Percentiles rank a stretch among this genome's conserved stretches.
phyloP scores from a whole-genome alignment of 1,284 basidiomycete species.

The Ceratobasidium papillatum region DNA sequence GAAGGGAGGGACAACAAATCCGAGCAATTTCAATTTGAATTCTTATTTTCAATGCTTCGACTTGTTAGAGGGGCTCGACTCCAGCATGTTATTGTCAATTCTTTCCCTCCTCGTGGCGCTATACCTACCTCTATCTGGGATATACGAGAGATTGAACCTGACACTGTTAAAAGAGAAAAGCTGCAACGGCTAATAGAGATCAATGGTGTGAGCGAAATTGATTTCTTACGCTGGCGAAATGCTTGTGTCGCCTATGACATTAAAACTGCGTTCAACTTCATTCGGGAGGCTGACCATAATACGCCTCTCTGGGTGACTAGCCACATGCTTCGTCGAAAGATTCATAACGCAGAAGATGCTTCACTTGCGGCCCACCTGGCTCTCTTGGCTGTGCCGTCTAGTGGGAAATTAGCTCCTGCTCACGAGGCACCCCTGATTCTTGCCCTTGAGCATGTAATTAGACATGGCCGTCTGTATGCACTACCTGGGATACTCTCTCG shows the following conservation, averaged over 20 bases:
- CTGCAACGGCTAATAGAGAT: neutral
- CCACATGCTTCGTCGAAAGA: slow-evolving; percentile 18
- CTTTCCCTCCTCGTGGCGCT: slow-evolving; percentile 18
- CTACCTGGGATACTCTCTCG: slow-evolving; percentile 12
- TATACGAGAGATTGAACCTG: slow-evolving; percentile 20
- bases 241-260: slow-evolving; percentile 29
- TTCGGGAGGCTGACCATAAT: neutral
- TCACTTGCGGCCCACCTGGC: slow-evolving; percentile 24
- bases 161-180: neutral
- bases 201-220: slow-evolving; percentile 14
- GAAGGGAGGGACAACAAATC: neutral
- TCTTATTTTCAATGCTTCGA: slow-evolving; percentile 12
- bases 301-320: slow-evolving; percentile 33
- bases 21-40: neutral
- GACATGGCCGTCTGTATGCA: neutral
- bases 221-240: slow-evolving; percentile 42
- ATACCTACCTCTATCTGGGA: slow-evolving; percentile 22
- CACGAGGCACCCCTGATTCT: slow-evolving; percentile 17
- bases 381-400: slow-evolving; percentile 1
- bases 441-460: neutral
- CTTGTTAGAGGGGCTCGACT: slow-evolving; percentile 1
- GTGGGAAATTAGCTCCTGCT: neutral
- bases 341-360: neutral
- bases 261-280: neutral
- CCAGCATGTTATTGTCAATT: slow-evolving; percentile 30